phyloP scores from a whole-genome alignment of 495 filamentous ascomycete genomes.

The Penicillium angulare region DNA sequence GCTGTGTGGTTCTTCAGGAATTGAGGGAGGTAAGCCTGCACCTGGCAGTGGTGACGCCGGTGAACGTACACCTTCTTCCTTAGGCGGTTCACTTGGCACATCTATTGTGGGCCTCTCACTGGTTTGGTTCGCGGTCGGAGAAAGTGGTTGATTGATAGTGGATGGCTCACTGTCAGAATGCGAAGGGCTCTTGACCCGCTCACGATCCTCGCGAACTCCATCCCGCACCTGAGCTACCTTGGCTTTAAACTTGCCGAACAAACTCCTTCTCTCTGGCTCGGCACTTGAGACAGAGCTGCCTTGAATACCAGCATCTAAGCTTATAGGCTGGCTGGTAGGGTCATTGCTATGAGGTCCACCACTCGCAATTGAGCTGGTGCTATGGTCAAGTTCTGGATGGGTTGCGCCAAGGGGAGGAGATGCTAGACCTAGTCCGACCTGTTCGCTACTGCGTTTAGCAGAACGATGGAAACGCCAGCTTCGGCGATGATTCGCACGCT shows the following conservation, averaged over 20 bases:
- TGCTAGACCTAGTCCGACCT: slow-evolving; percentile 38
- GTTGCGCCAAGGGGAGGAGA: slow-evolving; percentile 56
- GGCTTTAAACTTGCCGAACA: slow-evolving; percentile 79
- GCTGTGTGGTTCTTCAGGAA: slow-evolving; percentile 41
- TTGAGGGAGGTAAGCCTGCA: slow-evolving; percentile 36
- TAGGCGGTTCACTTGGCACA: slow-evolving; percentile 18
- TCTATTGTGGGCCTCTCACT: slow-evolving; percentile 30
- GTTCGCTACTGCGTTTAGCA: slow-evolving; percentile 55
- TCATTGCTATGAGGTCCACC: slow-evolving; percentile 39
- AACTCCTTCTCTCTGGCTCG: slow-evolving; percentile 63
- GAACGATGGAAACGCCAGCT: slow-evolving; percentile 70
- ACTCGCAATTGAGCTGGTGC: slow-evolving; percentile 68
- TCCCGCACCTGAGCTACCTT: slow-evolving; percentile 80
- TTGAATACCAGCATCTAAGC: slow-evolving; percentile 36
- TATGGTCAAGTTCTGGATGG: slow-evolving; percentile 64
- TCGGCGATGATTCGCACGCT: slow-evolving; percentile 59
- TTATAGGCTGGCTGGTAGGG: slow-evolving; percentile 39
- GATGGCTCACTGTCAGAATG: slow-evolving; percentile 32
- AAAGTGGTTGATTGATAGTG: slow-evolving; percentile 23
- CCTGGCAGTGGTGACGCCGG: slow-evolving; percentile 36
- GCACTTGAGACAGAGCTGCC: slow-evolving; percentile 34
- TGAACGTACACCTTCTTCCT: slow-evolving; percentile 23
- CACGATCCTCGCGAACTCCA: slow-evolving; percentile 60
- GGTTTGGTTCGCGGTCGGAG: slow-evolving; percentile 20
- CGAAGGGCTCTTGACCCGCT: slow-evolving; percentile 55